Percentiles rank a stretch among this genome's conserved stretches.
phyloP scores from a whole-genome alignment of 2,329 filamentous ascomycete species.

The Xylariaceae sp. region DNA sequence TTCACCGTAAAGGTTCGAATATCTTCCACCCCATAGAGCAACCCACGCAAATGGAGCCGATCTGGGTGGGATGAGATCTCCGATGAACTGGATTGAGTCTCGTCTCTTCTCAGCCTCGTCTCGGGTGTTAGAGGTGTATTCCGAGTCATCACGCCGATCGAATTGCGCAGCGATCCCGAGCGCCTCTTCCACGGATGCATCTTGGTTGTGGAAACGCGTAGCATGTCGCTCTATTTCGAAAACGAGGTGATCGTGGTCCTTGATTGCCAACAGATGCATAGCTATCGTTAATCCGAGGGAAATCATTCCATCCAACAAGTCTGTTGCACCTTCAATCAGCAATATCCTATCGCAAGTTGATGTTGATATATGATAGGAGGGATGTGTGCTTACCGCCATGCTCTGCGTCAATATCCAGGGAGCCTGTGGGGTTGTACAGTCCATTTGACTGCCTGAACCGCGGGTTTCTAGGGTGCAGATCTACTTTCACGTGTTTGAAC shows the following conservation, averaged over 20 bases:
- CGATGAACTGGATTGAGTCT: not conserved
- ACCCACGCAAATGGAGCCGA: conserved; percentile 11
- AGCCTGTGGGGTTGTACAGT: not conserved
- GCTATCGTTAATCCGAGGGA: conserved; percentile 2
- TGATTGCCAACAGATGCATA: not conserved
- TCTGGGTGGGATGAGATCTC: not conserved
- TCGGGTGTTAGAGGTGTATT: not conserved
- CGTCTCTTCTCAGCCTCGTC: conserved; percentile 4
- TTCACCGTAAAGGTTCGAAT: conserved; percentile 14
- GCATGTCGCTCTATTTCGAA: not conserved
- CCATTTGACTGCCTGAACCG: not conserved
- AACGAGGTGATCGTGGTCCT: not conserved
- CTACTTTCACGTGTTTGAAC: not conserved
- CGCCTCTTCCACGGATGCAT: not conserved
- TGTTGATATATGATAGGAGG: not conserved
- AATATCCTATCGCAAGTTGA: not conserved
- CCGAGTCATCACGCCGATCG: not conserved
- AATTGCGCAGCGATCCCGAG: not conserved
- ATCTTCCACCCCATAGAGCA: conserved; percentile 10
- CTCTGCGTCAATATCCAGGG: not conserved
- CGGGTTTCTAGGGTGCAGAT: not conserved
- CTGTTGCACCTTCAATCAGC: not conserved
- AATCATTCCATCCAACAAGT: not conserved
- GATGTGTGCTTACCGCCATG: not conserved
- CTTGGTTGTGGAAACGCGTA: not conserved